Conservation (phyloP, 805 yeast genomes). For the Diddensiella santjacobensis region DNA sequence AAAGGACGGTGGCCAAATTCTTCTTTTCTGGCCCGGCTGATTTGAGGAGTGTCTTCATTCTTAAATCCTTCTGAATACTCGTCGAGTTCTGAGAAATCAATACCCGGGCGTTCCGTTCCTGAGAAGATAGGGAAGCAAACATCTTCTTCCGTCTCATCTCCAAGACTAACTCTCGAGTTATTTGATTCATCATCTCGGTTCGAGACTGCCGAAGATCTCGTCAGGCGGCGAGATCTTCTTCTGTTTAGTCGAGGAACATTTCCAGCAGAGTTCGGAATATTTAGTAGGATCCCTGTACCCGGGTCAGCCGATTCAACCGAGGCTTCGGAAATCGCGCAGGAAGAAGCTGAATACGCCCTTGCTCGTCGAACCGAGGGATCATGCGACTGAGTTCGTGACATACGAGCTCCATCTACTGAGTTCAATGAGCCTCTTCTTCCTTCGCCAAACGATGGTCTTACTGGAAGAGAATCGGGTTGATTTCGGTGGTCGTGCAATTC, state of each 20-base stretch:
- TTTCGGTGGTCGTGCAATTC: constrained; percentile 46
- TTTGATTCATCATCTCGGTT: constrained; percentile 26
- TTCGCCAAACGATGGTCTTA: constrained; percentile 29
- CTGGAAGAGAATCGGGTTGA: constrained; percentile 42
- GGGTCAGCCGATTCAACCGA: constrained; percentile 16
- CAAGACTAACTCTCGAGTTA: constrained; percentile 37
- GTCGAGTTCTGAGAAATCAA: constrained; percentile 87
- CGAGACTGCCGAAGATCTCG: constrained; percentile 48
- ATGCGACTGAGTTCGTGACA: constrained; percentile 3
- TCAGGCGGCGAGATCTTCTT: constrained; percentile 22
- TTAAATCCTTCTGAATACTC: constrained; percentile 53
- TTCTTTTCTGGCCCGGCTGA: neutral
- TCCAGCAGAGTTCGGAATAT: constrained; percentile 8
- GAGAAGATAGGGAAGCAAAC: constrained; percentile 93
- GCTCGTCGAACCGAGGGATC: neutral
- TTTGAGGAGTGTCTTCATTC: constrained; percentile 8
- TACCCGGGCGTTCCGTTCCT: constrained; percentile 60
- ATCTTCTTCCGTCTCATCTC: constrained; percentile 94
- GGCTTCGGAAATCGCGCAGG: constrained; percentile 22
- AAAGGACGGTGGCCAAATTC: constrained; percentile 6
- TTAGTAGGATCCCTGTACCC: constrained; percentile 23
- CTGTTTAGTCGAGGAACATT: constrained; percentile 4
- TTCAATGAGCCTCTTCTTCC: constrained; percentile 9
- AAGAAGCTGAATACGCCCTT: constrained; percentile 14
- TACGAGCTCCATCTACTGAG: neutral